Evolutionary conservation across 2,329 filamentous ascomycete genomes (phyloP), one percentile per base, ranked within the genome.

Genomic region (Xylaria sp.): DNA sequence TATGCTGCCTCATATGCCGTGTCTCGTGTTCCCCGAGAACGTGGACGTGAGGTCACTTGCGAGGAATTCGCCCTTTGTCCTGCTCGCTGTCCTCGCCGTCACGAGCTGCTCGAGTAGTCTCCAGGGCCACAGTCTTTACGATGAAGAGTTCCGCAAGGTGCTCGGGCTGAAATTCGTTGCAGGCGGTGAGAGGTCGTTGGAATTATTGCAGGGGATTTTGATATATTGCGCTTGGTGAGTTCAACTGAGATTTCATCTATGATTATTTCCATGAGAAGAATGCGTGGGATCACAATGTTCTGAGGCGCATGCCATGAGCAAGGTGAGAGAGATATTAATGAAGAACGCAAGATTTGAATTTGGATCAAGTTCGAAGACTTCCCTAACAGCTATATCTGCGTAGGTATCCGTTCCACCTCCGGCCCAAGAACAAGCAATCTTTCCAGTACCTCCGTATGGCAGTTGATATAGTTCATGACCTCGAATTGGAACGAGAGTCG

Each of bases 181-280:
- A 0, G 81, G 83, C 2, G 86, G 86, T 0, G 86, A 89, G 77
- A 82, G 85, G 63, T 86, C 81, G 13, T 65, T 89, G 25, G 86
- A 89, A 69, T 70, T 89, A 17, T 73, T 89, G 1, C 84, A 87
- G 68, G 86, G 86, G 2, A 75, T 89, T 22, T 76, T 89, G 29
- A 81, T 89, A 5, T 89, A 89, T 67, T 82, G 85, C 56, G 79
- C 82, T 20, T 89, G 87, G 87, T 89, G 75, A 70, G 69, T 67
- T 31, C 53, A 42, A 20, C 15, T n/a, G 22, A 11, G 7, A 11
- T 29, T n/a, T 29, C 7, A 2, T n/a, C 51, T 25, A 15, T 20
- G 4, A n/a, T 11, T 10, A 29, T 13, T n/a, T 5, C 2, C 15
- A 42, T 33, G 45, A 42, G 15, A n/a, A 29, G 13, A 20, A 55